Evolutionary conservation across 352 stramenopile species (phyloP).

Genomic region (Globisporangium perplexum): DNA sequence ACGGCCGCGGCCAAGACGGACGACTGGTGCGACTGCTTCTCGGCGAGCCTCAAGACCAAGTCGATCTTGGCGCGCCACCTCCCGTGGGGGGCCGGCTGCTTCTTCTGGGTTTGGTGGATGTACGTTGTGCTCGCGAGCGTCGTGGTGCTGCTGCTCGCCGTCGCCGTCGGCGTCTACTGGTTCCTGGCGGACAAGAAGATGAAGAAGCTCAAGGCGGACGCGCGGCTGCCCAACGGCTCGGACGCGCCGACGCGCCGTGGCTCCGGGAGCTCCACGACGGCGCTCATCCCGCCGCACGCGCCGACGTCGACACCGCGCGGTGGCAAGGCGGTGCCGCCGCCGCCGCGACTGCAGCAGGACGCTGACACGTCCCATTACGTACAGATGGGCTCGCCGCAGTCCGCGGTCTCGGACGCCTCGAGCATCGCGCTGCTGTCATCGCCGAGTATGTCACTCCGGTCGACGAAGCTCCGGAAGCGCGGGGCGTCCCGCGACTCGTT

Average conservation of each 20-base stretch:
- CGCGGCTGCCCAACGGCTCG: constrained; percentile 14
- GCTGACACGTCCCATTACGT: constrained; percentile 17
- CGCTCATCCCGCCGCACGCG: constrained; percentile 19
- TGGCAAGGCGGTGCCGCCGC: neutral
- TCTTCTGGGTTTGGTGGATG: constrained; percentile 87
- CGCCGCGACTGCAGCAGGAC: constrained; percentile 17
- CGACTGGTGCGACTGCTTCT: constrained; percentile 73
- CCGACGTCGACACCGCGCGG: constrained; percentile 18
- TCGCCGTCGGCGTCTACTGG: constrained; percentile 59
- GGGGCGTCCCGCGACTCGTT: neutral
- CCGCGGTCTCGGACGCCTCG: constrained; percentile 40
- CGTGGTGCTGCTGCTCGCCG: constrained; percentile 47
- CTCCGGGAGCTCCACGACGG: constrained; percentile 16
- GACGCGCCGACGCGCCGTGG: constrained; percentile 21
- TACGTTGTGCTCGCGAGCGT: constrained; percentile 66
- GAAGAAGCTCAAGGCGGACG: constrained; percentile 30
- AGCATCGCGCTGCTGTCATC: constrained; percentile 63
- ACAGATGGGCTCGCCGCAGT: constrained; percentile 54
- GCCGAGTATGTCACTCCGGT: constrained; percentile 17
- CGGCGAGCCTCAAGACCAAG: constrained; percentile 46
- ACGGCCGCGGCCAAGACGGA: constrained; percentile 24
- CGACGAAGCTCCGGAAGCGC: neutral
- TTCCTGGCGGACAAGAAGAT: constrained; percentile 35
- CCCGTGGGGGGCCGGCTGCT: constrained; percentile 59
- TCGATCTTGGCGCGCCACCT: constrained; percentile 49